These are phyloP conservation scores for Podospora bellae-mahoneyi DNA, from an alignment of 495 filamentous ascomycete genomes.

Conservation along the genomic window DNA sequence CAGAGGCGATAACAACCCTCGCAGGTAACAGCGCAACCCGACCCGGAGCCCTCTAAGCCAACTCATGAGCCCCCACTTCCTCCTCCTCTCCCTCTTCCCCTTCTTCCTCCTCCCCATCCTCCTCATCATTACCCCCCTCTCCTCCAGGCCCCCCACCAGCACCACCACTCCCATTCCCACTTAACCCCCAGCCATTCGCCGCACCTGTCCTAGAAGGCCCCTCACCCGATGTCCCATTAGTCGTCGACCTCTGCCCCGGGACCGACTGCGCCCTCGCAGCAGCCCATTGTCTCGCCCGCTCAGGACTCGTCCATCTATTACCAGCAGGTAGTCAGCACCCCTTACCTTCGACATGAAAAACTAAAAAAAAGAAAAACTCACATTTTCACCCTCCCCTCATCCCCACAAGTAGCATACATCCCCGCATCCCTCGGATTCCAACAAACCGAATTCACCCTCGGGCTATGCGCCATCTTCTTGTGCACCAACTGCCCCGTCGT, in stretches of 20 bases:
- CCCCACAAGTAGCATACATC: constrained; percentile 89
- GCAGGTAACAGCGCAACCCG: no score
- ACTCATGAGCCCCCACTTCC: no score
- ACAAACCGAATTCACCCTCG: constrained; percentile 82
- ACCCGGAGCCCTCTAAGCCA: no score
- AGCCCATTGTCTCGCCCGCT: neutral
- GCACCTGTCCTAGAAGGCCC: neutral
- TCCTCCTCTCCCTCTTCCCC: neutral
- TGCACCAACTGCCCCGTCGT: constrained; percentile 71
- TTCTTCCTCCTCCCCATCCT: constrained; percentile 8
- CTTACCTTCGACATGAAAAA: neutral
- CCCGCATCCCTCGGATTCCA: constrained; percentile 83
- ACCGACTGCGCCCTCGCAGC: neutral
- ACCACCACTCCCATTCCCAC: neutral
- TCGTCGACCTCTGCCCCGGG: neutral
- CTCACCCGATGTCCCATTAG: neutral
- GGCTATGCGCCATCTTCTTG: constrained; percentile 67
- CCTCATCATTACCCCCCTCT: neutral
- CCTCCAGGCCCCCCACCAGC: neutral
- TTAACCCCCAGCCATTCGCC: neutral
- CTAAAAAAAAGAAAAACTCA: constrained; percentile 40
- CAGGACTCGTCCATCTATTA: neutral
- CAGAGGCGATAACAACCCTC: no score
- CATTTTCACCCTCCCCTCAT: constrained; percentile 85
- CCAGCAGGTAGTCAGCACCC: neutral